Evolutionary conservation across 495 filamentous ascomycete genomes (phyloP).

Genomic region (Stereocaulon alpinum): DNA sequence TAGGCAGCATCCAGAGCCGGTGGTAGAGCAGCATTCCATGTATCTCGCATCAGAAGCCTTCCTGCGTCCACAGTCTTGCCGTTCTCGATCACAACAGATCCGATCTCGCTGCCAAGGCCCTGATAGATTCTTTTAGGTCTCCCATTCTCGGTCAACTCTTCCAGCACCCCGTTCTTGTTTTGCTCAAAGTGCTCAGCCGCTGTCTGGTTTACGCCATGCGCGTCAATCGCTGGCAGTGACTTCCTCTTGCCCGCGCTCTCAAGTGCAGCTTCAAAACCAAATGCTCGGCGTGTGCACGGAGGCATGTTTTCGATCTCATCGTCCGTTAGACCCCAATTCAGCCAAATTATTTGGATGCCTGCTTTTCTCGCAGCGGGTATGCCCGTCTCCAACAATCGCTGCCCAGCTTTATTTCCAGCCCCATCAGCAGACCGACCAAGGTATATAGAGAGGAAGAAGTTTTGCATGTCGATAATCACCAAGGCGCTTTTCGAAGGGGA

Average conservation of each 20-base stretch:
- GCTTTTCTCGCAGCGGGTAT: conserved; percentile 37
- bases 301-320: conserved; percentile 42
- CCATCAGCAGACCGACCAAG: conserved; percentile 27
- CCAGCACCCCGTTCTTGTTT: conserved; percentile 18
- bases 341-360: conserved; percentile 44
- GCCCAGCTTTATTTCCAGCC: conserved; percentile 24
- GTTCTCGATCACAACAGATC: conserved; percentile 29
- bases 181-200: conserved; percentile 14
- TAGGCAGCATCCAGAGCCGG: conserved; percentile 33
- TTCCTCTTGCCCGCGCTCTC: conserved; percentile 16
- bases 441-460: conserved; percentile 44
- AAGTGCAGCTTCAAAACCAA: conserved; percentile 30
- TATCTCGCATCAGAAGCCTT: conserved; percentile 38
- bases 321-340: conserved; percentile 51
- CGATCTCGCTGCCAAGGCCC: conserved; percentile 39
- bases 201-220: conserved; percentile 20
- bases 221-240: conserved; percentile 19
- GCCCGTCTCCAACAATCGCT: conserved; percentile 25
- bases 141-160: conserved; percentile 17
- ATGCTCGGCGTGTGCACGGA: conserved; percentile 37
- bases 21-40: conserved; percentile 46
- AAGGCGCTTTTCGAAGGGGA: conserved; percentile 37
- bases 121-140: conserved; percentile 26
- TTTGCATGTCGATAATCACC: conserved; percentile 52
- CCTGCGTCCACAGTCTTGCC: conserved; percentile 34